Evolutionary conservation across 1,284 basidiomycete genomes (phyloP), one percentile per base, ranked within the genome.

Genomic region (Jaminaea rosea): DNA sequence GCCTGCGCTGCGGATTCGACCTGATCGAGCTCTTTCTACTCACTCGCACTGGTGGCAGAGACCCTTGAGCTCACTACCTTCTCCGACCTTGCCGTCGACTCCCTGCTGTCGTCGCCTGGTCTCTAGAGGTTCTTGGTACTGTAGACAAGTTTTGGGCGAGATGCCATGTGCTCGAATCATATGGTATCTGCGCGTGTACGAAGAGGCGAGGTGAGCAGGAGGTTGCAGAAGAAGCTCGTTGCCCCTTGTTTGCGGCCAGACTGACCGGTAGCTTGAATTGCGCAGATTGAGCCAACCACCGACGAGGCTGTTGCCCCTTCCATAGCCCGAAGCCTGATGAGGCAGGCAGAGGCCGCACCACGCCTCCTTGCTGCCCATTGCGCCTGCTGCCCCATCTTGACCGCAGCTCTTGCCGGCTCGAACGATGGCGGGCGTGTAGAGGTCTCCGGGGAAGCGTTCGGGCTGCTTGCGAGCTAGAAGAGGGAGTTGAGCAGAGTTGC

Each of bases 161-260:
- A 42, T 42, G 39, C 39, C 39, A 11, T 42, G 39, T 11, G 17
- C 19, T 15, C 39, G 39, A 24, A 42, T 42, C 19, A 42, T n/a
- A 24, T 42, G 39, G 39, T 42, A 42, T 11, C 39, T 42, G 39
- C 5, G n/a, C n/a, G n/a, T n/a, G n/a, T n/a, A n/a, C n/a, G n/a
- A n/a, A n/a, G n/a, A n/a, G n/a, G n/a, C n/a, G n/a, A n/a, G n/a
- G n/a, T n/a, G n/a, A n/a, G n/a, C n/a, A n/a, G n/a, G n/a, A n/a
- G n/a, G n/a, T n/a, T n/a, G n/a, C n/a, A n/a, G n/a, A n/a, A n/a
- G n/a, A n/a, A n/a, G n/a, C n/a, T n/a, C n/a, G n/a, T n/a, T n/a
- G n/a, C n/a, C n/a, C n/a, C n/a, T n/a, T n/a, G n/a, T n/a, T n/a
- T 36, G 4, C n/a, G 34, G 6, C n/a, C 10, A 15, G 4, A 23